These are phyloP conservation scores for Calonectria hongkongensis DNA, from an alignment of 2,329 filamentous ascomycete genomes.

Conservation along the genomic window DNA sequence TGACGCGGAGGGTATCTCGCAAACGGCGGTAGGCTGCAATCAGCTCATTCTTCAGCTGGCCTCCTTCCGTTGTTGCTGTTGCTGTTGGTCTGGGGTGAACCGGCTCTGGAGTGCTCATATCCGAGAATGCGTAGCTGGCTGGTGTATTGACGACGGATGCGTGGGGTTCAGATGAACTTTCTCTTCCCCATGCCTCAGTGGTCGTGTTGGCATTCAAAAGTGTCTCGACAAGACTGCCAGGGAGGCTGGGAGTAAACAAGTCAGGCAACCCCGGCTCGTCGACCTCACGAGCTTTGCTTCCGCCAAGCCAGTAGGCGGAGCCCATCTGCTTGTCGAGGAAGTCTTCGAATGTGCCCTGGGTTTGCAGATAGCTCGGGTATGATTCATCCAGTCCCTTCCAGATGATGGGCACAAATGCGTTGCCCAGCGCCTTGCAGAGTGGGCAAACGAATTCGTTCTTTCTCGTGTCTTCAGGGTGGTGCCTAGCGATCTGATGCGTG, in stretches of 20 bases:
- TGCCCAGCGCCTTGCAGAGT: slow-evolving; percentile 96
- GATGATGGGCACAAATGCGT: slow-evolving; percentile 93
- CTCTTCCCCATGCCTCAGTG: slow-evolving; percentile 64
- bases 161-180: slow-evolving; percentile 58
- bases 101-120: slow-evolving; percentile 54
- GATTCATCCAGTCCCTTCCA: slow-evolving; percentile 95
- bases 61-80: slow-evolving; percentile 41
- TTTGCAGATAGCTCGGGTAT: slow-evolving; percentile 83
- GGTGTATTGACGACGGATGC: slow-evolving; percentile 62
- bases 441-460: slow-evolving; percentile 96
- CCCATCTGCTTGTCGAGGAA: slow-evolving; percentile 79
- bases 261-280: slow-evolving; percentile 56
- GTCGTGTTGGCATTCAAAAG: slow-evolving; percentile 61
- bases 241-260: slow-evolving; percentile 61
- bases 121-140: slow-evolving; percentile 65
- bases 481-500: slow-evolving; percentile 92
- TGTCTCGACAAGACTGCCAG: slow-evolving; percentile 61
- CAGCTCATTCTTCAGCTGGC: slow-evolving; percentile 70
- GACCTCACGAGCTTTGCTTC: slow-evolving; percentile 61
- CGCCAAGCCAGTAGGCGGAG: slow-evolving; percentile 64
- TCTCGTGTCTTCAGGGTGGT: slow-evolving; percentile 89
- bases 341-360: slow-evolving; percentile 76
- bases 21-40: slow-evolving; percentile 77
- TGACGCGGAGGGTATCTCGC: slow-evolving; percentile 74
- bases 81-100: slow-evolving; percentile 43